Conservation (phyloP, 2,329 filamentous ascomycete species). For the Neospermospora avenae region DNA sequence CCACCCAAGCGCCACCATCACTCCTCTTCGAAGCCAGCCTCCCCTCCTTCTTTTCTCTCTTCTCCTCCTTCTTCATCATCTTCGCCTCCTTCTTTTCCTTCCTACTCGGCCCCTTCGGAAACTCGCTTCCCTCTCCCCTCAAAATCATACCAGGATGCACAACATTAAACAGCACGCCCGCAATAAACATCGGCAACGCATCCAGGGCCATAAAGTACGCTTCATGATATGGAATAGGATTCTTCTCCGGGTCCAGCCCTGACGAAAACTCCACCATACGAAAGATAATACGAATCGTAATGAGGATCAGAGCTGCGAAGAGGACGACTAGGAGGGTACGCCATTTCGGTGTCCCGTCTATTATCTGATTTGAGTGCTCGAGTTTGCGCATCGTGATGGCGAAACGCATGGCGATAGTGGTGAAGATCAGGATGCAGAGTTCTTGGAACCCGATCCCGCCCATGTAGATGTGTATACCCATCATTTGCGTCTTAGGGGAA, state of each 20-base stretch:
- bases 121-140: conserved; percentile 44
- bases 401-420: conserved; percentile 40
- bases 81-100: conserved; percentile 44
- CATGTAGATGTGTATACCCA: conserved; percentile 48
- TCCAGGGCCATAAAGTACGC: conserved; percentile 51
- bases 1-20: not conserved
- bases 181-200: conserved; percentile 53
- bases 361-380: conserved; percentile 29
- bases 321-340: conserved; percentile 37
- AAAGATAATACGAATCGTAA: conserved; percentile 56
- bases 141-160: conserved; percentile 49
- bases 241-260: conserved; percentile 43
- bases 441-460: conserved; percentile 51
- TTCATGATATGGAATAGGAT: conserved; percentile 48
- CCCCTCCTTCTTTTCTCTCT: conserved; percentile 19
- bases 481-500: conserved; percentile 29
- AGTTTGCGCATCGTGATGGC: conserved; percentile 37
- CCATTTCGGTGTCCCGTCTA: conserved; percentile 32
- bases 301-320: conserved; percentile 41
- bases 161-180: conserved; percentile 41
- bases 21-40: not conserved
- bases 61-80: conserved; percentile 30
- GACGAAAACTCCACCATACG: conserved; percentile 54
- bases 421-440: conserved; percentile 48
- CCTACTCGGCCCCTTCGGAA: conserved; percentile 40